Percentiles rank a stretch among this genome's conserved stretches.
phyloP scores from a whole-genome alignment of 805 yeast species.

The Yamadazyma ubonensis region DNA sequence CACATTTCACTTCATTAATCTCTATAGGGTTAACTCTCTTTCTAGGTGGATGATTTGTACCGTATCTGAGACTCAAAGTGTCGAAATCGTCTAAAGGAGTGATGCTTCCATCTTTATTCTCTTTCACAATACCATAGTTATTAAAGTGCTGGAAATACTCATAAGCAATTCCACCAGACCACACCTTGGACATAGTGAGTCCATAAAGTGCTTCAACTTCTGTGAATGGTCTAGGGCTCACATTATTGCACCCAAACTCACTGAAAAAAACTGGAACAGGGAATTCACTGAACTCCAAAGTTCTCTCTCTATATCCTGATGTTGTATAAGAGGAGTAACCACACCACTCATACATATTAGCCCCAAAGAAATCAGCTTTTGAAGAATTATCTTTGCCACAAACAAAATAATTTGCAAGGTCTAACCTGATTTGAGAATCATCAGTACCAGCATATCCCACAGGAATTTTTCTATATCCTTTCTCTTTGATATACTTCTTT shows the following conservation, averaged over 20 bases:
- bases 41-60: slow-evolving; percentile 11
- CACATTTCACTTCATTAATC: slow-evolving; percentile 3
- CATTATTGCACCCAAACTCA: slow-evolving; percentile 39
- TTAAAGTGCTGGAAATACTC: slow-evolving; percentile 37
- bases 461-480: slow-evolving; percentile 34
- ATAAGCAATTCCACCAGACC: slow-evolving; percentile 41
- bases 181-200: slow-evolving; percentile 31
- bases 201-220: slow-evolving; percentile 38
- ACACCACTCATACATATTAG: slow-evolving; percentile 45
- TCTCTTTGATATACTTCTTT: slow-evolving; percentile 26
- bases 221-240: slow-evolving; percentile 38
- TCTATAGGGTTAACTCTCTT: slow-evolving; percentile 20
- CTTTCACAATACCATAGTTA: slow-evolving; percentile 36
- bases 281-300: slow-evolving; percentile 26
- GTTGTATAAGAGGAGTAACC: slow-evolving; percentile 37
- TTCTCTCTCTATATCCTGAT: slow-evolving; percentile 38
- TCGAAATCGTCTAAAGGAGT: slow-evolving; percentile 29
- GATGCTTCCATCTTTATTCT: slow-evolving; percentile 24
- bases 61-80: slow-evolving; percentile 24
- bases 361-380: slow-evolving; percentile 33
- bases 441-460: slow-evolving; percentile 44
- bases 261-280: slow-evolving; percentile 40
- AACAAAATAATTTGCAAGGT: slow-evolving; percentile 30
- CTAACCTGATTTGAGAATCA: slow-evolving; percentile 29
- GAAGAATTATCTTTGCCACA: slow-evolving; percentile 23